These are phyloP conservation scores for Pleodorina starrii DNA, from an alignment of 139 green algal species.

Conservation along the genomic window DNA sequence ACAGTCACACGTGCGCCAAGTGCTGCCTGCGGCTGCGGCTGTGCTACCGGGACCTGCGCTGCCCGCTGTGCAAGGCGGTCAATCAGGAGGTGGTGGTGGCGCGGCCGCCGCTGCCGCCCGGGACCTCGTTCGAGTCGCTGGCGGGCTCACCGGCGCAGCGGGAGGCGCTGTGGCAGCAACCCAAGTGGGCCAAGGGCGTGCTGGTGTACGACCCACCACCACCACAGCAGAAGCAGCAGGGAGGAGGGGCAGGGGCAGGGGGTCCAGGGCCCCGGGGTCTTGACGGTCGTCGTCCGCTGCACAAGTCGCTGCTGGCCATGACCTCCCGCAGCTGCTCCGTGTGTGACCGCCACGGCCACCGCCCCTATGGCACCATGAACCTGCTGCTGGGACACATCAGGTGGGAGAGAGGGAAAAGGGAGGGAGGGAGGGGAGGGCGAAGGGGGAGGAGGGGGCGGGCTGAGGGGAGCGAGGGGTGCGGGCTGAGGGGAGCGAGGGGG, in stretches of 20 bases:
- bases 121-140: background rate
- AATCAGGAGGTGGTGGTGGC: constrained; percentile 71
- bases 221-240: background rate
- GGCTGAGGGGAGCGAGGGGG: too few species aligned
- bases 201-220: constrained; percentile 26
- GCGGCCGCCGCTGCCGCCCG: constrained; percentile 48
- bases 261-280: too few species aligned
- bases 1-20: constrained; percentile 63
- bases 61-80: constrained; percentile 82
- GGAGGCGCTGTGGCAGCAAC: constrained; percentile 51
- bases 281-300: background rate
- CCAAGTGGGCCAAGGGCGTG: constrained; percentile 56
- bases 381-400: constrained; percentile 62
- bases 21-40: constrained; percentile 79
- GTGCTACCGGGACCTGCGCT: constrained; percentile 74
- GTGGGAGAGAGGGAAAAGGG: background rate
- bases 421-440: too few species aligned
- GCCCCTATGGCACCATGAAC: constrained; percentile 60
- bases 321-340: constrained; percentile 66
- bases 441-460: too few species aligned
- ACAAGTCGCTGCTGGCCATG: constrained; percentile 49
- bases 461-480: too few species aligned
- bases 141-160: background rate
- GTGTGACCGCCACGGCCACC: constrained; percentile 62
- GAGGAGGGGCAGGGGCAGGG: too few species aligned